Base-by-base conservation (phyloP, 495 filamentous ascomycete genomes). In the Cenococcum geophilum region DNA sequence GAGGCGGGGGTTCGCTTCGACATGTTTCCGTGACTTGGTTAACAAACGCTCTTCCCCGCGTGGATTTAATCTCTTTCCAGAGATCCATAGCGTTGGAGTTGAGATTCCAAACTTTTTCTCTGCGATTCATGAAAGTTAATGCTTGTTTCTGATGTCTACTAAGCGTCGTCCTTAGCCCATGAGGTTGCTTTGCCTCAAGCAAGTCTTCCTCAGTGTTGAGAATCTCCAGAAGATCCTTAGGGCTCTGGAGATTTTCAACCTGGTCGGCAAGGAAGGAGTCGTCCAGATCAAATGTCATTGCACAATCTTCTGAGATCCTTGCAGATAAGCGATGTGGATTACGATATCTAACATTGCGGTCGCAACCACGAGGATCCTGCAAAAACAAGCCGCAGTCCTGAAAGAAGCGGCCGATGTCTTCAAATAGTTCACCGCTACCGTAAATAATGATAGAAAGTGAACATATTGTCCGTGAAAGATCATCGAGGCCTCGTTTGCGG, bases 111-210 rank as follows among this genome's bases (percentile, higher is more conserved):
- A 48, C 61, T 23, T 12, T 32, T 50, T 64, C 61, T 55, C 61
- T 48, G 8, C 57, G 57, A 20, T 59, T 34, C 56, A 64, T 59
- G 57, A 64, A 64, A 18, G 47, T 47, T n/a, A 64, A 42, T 16
- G 61, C 61, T 50, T 64, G 61, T 51, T 53, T 59, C 27, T 64
- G 61, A 27, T 64, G 61, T 37, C 47, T 62, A 57, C 4, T 34
- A 6, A 40, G 25, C 16, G 32, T 50, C 25, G 32, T 45, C 35
- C 42, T 18, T 14, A 57, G 8, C 20, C 35, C 8, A 20, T 20
- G 45, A 10, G 45, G 45, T n/a, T 18, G 22, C 9, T 49, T 75
- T n/a, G 45, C 22, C 45, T 49, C 45, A 14, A 22, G 9, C 45
- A 49, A 18, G 9, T 49, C 16, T 18, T 18, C 22, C 14, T 18